These are phyloP conservation scores for Sisymbrium altissimum DNA, from an alignment of 345 rosid species.

Conservation along the genomic window DNA sequence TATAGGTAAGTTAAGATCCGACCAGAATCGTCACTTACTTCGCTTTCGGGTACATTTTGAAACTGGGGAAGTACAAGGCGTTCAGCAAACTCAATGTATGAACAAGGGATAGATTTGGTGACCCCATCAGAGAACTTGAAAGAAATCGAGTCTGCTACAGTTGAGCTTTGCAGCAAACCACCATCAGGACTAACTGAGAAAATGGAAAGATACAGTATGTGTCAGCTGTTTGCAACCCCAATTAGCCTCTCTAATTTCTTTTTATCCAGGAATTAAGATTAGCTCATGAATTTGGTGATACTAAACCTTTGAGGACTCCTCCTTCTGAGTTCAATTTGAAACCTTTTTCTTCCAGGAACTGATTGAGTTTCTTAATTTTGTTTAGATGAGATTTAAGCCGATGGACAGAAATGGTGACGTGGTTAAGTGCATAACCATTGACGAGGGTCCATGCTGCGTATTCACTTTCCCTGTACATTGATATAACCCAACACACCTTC, in stretches of 20 bases:
- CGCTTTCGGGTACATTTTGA: constrained; percentile 45
- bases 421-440: constrained; percentile 92
- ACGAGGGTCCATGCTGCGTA: constrained; percentile 99
- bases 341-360: constrained; percentile 64
- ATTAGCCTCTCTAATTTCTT: neutral
- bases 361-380: constrained; percentile 55
- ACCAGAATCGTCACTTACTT: constrained; percentile 40
- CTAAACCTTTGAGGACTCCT: constrained; percentile 79
- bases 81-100: constrained; percentile 96
- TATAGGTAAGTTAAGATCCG: neutral
- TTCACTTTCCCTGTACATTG: constrained; percentile 70
- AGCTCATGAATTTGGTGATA: neutral
- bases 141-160: constrained; percentile 70
- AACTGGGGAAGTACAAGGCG: constrained; percentile 80
- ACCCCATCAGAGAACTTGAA: constrained; percentile 68
- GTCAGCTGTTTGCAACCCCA: neutral
- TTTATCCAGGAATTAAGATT: neutral
- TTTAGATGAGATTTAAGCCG: constrained; percentile 66
- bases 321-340: constrained; percentile 85
- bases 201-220: neutral
- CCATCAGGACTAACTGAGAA: constrained; percentile 90
- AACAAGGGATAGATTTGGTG: constrained; percentile 72
- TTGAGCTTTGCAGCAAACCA: constrained; percentile 88
- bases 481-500: constrained; percentile 2
- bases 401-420: constrained; percentile 82